A percentile compares a stretch with the other conserved stretches of the same genome.
phyloP scores from a whole-genome alignment of 2,329 filamentous ascomycete genomes.

The Trichophyton benhamiae region DNA sequence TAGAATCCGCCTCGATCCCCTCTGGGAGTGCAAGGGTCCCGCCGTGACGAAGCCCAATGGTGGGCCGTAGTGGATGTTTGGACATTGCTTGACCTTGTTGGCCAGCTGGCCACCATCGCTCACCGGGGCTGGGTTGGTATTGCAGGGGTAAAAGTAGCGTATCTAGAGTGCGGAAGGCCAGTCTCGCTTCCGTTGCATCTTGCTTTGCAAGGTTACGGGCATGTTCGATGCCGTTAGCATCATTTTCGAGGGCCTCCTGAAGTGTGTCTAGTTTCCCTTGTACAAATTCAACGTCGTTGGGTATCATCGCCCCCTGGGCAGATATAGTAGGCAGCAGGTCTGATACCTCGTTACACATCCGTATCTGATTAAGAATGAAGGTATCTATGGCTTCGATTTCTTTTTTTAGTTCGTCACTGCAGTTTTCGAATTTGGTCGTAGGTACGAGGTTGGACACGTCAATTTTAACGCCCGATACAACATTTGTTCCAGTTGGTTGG shows the following conservation, averaged over 20 bases:
- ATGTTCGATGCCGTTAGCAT: constrained; percentile 48
- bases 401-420: constrained; percentile 67
- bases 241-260: constrained; percentile 50
- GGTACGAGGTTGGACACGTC: constrained; percentile 66
- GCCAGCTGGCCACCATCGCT: constrained; percentile 30
- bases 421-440: constrained; percentile 84
- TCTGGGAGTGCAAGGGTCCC: constrained; percentile 38
- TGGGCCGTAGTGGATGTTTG: constrained; percentile 27
- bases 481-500: constrained; percentile 23
- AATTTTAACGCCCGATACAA: constrained; percentile 61
- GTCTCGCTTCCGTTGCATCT: constrained; percentile 57
- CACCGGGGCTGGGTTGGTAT: constrained; percentile 41
- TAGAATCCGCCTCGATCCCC: constrained; percentile 30
- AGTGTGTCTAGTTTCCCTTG: constrained; percentile 50
- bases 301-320: constrained; percentile 51
- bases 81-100: constrained; percentile 29
- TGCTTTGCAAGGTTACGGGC: constrained; percentile 47
- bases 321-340: constrained; percentile 55
- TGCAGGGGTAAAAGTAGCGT: constrained; percentile 58
- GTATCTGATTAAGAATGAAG: constrained; percentile 68
- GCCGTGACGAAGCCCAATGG: constrained; percentile 22
- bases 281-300: constrained; percentile 53
- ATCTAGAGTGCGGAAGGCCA: constrained; percentile 61
- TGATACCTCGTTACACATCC: constrained; percentile 59
- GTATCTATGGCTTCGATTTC: constrained; percentile 67